Evolutionary conservation across 768 basidiomycete species (phyloP).

Genomic region (Thelephora aurantiotincta): DNA sequence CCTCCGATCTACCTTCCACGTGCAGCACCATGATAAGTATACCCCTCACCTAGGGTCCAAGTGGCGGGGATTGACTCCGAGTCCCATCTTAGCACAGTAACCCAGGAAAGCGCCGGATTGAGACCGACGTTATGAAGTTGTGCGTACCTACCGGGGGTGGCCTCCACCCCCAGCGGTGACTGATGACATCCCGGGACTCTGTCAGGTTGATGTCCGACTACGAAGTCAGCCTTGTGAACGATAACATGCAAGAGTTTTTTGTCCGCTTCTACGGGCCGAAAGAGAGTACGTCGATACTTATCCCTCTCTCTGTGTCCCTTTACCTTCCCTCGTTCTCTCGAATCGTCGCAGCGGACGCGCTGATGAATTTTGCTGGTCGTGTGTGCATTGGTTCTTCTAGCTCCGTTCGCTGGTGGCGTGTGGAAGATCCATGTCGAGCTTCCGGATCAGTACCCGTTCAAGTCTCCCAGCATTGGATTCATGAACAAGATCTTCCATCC

Average conservation of each 20-base stretch:
- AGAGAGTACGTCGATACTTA: slow-evolving; percentile 62
- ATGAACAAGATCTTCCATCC: slow-evolving; percentile 99
- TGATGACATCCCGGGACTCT: slow-evolving; percentile 6
- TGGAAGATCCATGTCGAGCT: slow-evolving; percentile 99
- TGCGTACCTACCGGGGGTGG: slow-evolving; percentile 21
- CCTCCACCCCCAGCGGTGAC: not conserved
- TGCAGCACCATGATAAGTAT: slow-evolving; percentile 43
- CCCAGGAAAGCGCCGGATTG: slow-evolving; percentile 84
- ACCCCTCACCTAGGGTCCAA: not conserved
- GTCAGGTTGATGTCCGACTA: slow-evolving; percentile 94
- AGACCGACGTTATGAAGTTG: slow-evolving; percentile 99
- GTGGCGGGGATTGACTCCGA: slow-evolving; percentile 15
- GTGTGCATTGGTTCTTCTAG: slow-evolving; percentile 23
- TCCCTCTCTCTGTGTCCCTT: not conserved
- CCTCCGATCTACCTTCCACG: not conserved
- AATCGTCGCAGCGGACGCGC: not conserved
- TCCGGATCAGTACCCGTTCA: slow-evolving; percentile 97
- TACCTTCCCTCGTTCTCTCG: not conserved
- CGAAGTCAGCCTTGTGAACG: slow-evolving; percentile 93
- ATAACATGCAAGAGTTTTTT: slow-evolving; percentile 98
- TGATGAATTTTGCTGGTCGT: not conserved
- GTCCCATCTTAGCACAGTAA: slow-evolving; percentile 40
- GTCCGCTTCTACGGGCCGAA: slow-evolving; percentile 88
- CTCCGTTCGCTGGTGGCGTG: slow-evolving; percentile 92
- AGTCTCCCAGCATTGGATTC: slow-evolving; percentile 97